Percentiles rank a stretch among this genome's conserved stretches.
Conservation (phyloP, 495 filamentous ascomycete species). For the Penicillium coffeae region DNA sequence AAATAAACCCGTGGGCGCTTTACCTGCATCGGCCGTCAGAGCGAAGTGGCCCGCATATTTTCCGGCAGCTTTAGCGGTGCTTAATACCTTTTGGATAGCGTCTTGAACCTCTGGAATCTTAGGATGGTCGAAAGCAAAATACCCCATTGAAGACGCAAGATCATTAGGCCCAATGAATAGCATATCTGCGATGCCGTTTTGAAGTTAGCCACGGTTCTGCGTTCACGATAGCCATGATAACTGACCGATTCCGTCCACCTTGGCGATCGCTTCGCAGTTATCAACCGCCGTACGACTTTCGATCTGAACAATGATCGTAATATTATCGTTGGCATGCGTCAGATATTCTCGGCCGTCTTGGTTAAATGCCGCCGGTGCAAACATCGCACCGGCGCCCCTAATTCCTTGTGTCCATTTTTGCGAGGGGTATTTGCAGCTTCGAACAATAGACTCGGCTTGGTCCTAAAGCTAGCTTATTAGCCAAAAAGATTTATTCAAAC, state of each 20-base stretch:
- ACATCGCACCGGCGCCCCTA: conserved; percentile 24
- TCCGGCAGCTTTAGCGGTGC: conserved; percentile 18
- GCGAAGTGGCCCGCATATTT: conserved; percentile 16
- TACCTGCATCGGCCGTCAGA: background rate
- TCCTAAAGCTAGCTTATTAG: too few relatives aligned
- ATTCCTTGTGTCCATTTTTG: too few relatives aligned
- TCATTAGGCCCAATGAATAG: conserved; percentile 69
- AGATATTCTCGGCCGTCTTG: conserved; percentile 51
- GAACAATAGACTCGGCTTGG: too few relatives aligned
- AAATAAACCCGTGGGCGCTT: too few relatives aligned
- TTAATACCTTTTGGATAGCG: conserved; percentile 21
- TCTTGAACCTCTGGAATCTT: conserved; percentile 21
- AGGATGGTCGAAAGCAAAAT: too few relatives aligned
- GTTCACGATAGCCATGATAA: too few relatives aligned
- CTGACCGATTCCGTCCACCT: conserved; percentile 65
- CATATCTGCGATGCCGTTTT: too few relatives aligned
- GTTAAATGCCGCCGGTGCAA: conserved; percentile 16
- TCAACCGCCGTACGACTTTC: conserved; percentile 72
- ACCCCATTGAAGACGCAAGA: conserved; percentile 10
- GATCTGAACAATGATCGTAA: conserved; percentile 76
- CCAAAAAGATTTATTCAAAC: too few relatives aligned
- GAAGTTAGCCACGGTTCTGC: too few relatives aligned
- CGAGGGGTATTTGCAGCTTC: too few relatives aligned
- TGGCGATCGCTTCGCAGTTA: conserved; percentile 65
- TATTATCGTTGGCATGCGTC: conserved; percentile 65